phyloP scores from a whole-genome alignment of 139 green algal species.

The Pedinophyceae sp. region DNA sequence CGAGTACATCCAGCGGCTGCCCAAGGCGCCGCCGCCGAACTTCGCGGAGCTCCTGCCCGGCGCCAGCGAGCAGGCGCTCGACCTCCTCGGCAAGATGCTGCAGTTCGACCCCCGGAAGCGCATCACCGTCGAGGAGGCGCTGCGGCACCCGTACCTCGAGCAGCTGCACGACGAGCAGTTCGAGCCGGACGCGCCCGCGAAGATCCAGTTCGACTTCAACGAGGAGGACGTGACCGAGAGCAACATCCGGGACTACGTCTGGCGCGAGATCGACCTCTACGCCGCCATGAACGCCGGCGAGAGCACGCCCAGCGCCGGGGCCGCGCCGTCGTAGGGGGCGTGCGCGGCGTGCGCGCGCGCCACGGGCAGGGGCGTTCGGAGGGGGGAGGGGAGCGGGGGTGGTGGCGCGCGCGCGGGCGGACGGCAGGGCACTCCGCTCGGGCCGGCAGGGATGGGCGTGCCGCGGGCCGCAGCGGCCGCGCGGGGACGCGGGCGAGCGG shows the following conservation, averaged over 20 bases:
- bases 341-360: too few relatives aligned
- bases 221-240: slow-evolving; percentile 61
- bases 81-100: slow-evolving; percentile 79
- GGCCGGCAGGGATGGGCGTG: too few relatives aligned
- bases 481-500: too few relatives aligned
- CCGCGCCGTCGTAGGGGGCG: too few relatives aligned
- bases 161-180: slow-evolving; percentile 57
- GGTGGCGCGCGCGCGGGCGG: too few relatives aligned
- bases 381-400: too few relatives aligned
- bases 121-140: slow-evolving; percentile 61
- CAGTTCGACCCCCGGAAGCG: slow-evolving; percentile 77
- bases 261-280: slow-evolving; percentile 76
- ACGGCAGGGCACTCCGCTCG: too few relatives aligned
- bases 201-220: slow-evolving; percentile 80
- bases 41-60: slow-evolving; percentile 52
- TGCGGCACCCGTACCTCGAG: slow-evolving; percentile 77
- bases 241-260: slow-evolving; percentile 49
- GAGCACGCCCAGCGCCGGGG: too few relatives aligned
- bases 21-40: slow-evolving; percentile 8
- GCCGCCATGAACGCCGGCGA: too few relatives aligned
- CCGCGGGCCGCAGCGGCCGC: too few relatives aligned
- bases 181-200: slow-evolving; percentile 34
- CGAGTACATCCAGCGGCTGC: slow-evolving; percentile 58
- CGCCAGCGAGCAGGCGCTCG: slow-evolving; percentile 46
- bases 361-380: too few relatives aligned